Conservation (phyloP, 2,329 filamentous ascomycete genomes). For the Ophiosphaerella herpotricha region DNA sequence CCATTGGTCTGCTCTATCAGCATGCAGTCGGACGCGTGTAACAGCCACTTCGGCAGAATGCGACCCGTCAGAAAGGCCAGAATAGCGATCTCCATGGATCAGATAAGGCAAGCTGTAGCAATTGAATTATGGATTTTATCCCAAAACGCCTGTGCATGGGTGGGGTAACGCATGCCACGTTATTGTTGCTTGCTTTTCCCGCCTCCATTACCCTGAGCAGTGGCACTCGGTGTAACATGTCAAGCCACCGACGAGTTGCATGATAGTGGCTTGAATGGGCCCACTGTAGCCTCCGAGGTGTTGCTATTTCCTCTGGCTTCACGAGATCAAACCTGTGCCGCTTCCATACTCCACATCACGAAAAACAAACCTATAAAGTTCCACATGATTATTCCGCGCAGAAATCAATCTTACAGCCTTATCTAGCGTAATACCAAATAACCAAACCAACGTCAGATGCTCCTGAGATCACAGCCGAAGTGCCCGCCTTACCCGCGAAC, state of each 20-base stretch:
- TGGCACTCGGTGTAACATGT: neutral
- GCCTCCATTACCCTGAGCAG: neutral
- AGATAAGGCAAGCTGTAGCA: slow-evolving; percentile 8
- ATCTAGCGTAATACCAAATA: neutral
- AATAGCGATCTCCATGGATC: slow-evolving; percentile 2
- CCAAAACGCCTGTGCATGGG: neutral
- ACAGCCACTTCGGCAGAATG: slow-evolving; percentile 10
- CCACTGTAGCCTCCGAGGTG: too few species aligned
- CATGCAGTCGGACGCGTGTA: slow-evolving; percentile 1
- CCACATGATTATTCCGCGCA: neutral
- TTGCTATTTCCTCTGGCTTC: too few species aligned
- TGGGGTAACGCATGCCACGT: neutral
- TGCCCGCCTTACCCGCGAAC: too few species aligned
- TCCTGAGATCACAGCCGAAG: too few species aligned
- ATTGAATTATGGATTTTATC: slow-evolving; percentile 1
- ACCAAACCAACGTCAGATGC: too few species aligned
- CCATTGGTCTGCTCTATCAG: slow-evolving; percentile 1
- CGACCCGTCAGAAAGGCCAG: slow-evolving; percentile 1
- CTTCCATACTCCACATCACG: neutral
- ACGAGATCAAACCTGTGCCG: too few species aligned
- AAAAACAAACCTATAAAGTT: neutral
- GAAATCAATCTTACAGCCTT: neutral
- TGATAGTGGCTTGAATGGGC: neutral
- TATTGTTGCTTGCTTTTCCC: neutral
- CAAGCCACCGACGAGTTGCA: slow-evolving; percentile 5